Base-by-base conservation (phyloP, 352 stramenopile species). In the Phytophthora podocarpi region DNA sequence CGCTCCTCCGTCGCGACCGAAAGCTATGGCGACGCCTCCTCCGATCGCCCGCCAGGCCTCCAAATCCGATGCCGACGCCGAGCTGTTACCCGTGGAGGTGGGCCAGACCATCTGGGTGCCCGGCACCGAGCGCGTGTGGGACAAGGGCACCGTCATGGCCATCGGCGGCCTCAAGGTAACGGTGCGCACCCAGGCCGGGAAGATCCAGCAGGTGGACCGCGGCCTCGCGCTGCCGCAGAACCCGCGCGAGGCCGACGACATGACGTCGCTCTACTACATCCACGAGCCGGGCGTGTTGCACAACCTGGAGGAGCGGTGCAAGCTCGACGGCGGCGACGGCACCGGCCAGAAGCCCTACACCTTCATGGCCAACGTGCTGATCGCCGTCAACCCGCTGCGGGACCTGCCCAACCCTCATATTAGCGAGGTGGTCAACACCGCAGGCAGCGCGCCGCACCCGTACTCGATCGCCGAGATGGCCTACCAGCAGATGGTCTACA, bases 211-310 rank as follows among this genome's bases (percentile, higher is more conserved):
- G 53, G 87, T 96, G 20, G 85, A 96, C 55, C 87, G 87, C 40
- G 62, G 70, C 4, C 72, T 90, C 30, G 80, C 85, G 28, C 63
- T 93, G 40, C 87, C 87, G 35, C 70, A 74, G 41, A 96, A 96
- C 65, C 87, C 87, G 32, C 87, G 87, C 58, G 85, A 94, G 62
- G 82, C 81, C 4, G 85, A 95, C 70, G 91, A 98, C 61, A 98
- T 99, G 91, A 98, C 93, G 15, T 90, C 96, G 67, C 82, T 99
- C 6, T 93, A 95, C 56, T 91, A 98, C 71, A 96, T 98, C 62
- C 91, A 98, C 81, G 92, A 98, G 55, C 82, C 96, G 1, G 89
- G 92, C 20, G 96, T 99, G 60, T 67, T 98, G 36, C 96, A 98
- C 71, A 98, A 98, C 73, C 69, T 99, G 35, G 94, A 97, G 48